Conservation (phyloP, 2,329 filamentous ascomycete species). For the Colletotrichum melonis region DNA sequence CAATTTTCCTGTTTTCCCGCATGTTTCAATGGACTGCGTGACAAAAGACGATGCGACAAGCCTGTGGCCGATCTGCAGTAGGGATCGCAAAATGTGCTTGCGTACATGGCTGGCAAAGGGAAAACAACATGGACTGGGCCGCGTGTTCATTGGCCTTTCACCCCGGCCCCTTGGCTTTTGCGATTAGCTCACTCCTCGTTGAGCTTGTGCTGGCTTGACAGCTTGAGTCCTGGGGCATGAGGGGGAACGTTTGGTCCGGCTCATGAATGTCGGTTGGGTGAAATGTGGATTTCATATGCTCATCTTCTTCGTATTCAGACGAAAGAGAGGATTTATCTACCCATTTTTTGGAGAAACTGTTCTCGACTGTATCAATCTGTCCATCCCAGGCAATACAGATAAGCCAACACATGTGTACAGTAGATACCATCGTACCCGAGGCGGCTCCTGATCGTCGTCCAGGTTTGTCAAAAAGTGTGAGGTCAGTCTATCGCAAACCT, state of each 20-base stretch:
- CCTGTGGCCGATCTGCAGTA: slow-evolving; percentile 25
- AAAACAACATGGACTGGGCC: slow-evolving; percentile 2
- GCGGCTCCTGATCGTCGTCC: background rate
- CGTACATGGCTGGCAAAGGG: slow-evolving; percentile 28
- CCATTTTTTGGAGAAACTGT: background rate
- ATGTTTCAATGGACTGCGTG: slow-evolving; percentile 6
- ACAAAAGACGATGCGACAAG: slow-evolving; percentile 25
- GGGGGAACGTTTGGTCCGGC: slow-evolving; percentile 15
- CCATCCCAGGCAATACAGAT: background rate
- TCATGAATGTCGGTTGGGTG: background rate
- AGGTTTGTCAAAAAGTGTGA: background rate
- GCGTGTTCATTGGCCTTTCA: slow-evolving; percentile 1
- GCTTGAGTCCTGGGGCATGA: background rate
- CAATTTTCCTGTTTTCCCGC: slow-evolving; percentile 29
- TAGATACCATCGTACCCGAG: background rate
- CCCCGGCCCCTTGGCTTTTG: slow-evolving; percentile 14
- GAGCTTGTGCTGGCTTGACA: background rate
- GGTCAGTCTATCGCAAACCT: slow-evolving; percentile 1
- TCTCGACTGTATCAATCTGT: background rate
- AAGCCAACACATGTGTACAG: background rate
- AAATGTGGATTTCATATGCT: background rate
- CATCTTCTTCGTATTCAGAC: background rate
- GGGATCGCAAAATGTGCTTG: slow-evolving; percentile 31
- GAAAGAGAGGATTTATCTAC: background rate
- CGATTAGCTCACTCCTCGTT: background rate